Base-by-base conservation (phyloP, 257 asterid genomes). In the Oldenlandia corymbosa region DNA sequence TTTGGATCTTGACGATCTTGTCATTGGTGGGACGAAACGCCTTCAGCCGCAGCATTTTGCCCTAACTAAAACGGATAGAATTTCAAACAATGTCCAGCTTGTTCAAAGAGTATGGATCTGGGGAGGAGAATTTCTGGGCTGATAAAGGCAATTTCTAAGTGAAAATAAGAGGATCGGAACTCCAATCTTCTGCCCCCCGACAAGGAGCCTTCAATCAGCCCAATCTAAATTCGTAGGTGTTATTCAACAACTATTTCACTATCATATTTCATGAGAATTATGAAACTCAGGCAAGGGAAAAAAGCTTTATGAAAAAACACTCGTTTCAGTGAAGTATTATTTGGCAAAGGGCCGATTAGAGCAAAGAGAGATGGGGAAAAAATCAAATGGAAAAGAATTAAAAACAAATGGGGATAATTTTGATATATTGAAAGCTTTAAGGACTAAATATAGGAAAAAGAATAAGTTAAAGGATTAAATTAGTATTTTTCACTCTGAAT, bases 1-100 rank as follows among this genome's bases (percentile, higher is more conserved):
- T 79, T 60, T 90, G 95, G 74, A 93, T 87, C 90, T 87, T 90
- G 73, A 85, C 93, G 81, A 90, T 87, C 87, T 87, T 93, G 39
- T 93, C 99, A 76, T 84, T 87, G 52, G 97, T 85, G 31, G 95
- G 99, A 59, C 99, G 97, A 76, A 87, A 90, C 10, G 99, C 99
- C 78, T 81, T 75, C 57, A 86, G 68, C n/a, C 94, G 82, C 57
- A 91, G 73, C 96, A 91, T 89, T 68, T 71, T 70, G 58, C 37
- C 47, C 32, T 18, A 31, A 17, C 20, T 4, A 47, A 34, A 23
- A 42, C n/a, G 47, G 18, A 45, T 5, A 53, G 65, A 4, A 37
- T 41, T 68, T 41, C 49, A 59, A 23, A 39, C 21, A 61, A 58
- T 46, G 58, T 24, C 6, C 31, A 52, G 56, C 32, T 30, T 63